A percentile compares a stretch with the other conserved stretches of the same genome.
These are phyloP conservation scores for Cercophora sp. DNA, from an alignment of 495 filamentous ascomycete genomes.

Conservation along the genomic window DNA sequence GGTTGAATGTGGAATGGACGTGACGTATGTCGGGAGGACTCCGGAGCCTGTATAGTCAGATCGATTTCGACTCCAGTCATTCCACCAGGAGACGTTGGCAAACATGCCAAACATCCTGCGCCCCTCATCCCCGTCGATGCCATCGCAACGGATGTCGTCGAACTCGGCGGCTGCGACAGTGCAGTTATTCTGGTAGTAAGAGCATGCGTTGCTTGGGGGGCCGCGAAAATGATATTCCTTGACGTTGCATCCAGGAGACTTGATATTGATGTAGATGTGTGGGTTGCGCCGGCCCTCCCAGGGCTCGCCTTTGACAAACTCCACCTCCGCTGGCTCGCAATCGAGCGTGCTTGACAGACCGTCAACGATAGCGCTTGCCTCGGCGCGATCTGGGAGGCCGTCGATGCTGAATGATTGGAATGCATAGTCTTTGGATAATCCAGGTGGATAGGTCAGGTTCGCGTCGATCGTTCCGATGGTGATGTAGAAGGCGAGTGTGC, in stretches of 20 bases:
- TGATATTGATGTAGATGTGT: not conserved
- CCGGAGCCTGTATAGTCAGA: not conserved
- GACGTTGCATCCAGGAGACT: slow-evolving; percentile 7
- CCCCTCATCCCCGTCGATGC: not conserved
- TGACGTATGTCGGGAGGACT: not conserved
- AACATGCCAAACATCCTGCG: slow-evolving; percentile 4
- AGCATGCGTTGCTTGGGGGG: not conserved
- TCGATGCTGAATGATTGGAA: slow-evolving; percentile 3
- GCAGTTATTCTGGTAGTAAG: not conserved
- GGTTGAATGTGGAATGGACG: not conserved
- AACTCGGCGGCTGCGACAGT: not conserved
- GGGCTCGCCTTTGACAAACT: not conserved
- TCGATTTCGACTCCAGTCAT: not conserved
- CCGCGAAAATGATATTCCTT: not conserved
- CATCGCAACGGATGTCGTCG: slow-evolving; percentile 1
- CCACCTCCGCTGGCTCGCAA: slow-evolving; percentile 1
- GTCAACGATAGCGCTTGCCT: slow-evolving; percentile 2
- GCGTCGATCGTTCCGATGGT: not conserved
- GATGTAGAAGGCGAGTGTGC: slow-evolving; percentile 1
- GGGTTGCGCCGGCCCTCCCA: not conserved
- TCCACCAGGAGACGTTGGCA: not conserved
- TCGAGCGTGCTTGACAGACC: slow-evolving; percentile 8
- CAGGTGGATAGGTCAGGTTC: slow-evolving; percentile 9
- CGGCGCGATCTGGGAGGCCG: not conserved
- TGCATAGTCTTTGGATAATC: slow-evolving; percentile 4